A percentile compares a stretch with the other conserved stretches of the same genome.
Evolutionary conservation across 768 basidiomycete species (phyloP).

Genomic region (Mycena latifolia): DNA sequence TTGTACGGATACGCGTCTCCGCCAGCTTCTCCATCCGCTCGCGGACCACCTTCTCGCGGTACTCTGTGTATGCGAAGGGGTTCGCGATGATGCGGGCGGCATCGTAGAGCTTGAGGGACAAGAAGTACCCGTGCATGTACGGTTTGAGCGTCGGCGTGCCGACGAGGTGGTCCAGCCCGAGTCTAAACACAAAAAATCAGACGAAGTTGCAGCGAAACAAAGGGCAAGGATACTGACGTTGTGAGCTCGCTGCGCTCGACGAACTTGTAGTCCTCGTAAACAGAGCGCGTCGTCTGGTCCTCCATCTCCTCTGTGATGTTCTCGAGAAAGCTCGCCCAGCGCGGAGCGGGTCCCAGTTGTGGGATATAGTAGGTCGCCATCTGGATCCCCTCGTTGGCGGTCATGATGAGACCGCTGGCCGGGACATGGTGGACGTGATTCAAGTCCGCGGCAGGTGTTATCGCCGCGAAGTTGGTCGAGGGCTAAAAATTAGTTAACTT

Average conservation of each 20-base stretch:
- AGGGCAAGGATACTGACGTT: conserved; percentile 65
- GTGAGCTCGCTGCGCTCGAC: conserved; percentile 89
- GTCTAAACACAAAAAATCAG: conserved; percentile 55
- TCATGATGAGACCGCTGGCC: conserved; percentile 89
- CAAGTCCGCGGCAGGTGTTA: conserved; percentile 91
- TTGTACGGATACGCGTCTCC: conserved; percentile 90
- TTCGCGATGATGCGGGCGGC: conserved; percentile 96
- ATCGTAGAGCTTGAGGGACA: conserved; percentile 95
- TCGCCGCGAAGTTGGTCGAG: conserved; percentile 87
- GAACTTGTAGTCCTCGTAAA: conserved; percentile 99
- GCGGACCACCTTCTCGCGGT: conserved; percentile 88
- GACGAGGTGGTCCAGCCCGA: conserved; percentile 95
- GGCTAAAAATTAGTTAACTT: conserved; percentile 62
- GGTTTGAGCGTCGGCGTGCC: conserved; percentile 97
- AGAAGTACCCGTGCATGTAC: conserved; percentile 99
- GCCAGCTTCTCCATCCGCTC: conserved; percentile 95
- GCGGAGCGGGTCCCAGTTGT: conserved; percentile 95
- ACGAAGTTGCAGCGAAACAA: background rate
- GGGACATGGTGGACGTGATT: conserved; percentile 94
- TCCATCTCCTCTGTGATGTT: conserved; percentile 99
- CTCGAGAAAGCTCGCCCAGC: conserved; percentile 98
- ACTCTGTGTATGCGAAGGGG: conserved; percentile 95
- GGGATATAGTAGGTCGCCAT: conserved; percentile 97
- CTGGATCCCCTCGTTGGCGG: conserved; percentile 96
- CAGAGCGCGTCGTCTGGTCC: conserved; percentile 79